These are phyloP conservation scores for Metroxylon sagu DNA, from an alignment of 176 grass and related monocot species.

Conservation along the genomic window DNA sequence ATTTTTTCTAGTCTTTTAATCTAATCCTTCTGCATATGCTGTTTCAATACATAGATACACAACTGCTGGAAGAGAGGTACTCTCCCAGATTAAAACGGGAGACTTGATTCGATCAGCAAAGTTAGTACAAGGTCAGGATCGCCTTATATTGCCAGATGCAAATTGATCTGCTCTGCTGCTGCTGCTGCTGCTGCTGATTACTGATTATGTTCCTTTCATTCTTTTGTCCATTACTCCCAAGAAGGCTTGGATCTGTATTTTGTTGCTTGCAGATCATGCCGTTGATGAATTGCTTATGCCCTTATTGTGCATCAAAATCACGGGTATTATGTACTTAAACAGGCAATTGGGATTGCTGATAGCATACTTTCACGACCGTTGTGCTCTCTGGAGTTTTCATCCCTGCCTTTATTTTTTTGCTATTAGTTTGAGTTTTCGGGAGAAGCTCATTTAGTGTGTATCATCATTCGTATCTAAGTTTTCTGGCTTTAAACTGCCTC, in stretches of 20 bases:
- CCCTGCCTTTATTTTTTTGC: no score
- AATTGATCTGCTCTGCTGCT: slow-evolving; percentile 32
- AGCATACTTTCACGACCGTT: no score
- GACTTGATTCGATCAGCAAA: slow-evolving; percentile 80
- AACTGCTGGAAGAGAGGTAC: slow-evolving; percentile 57
- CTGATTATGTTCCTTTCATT: neutral
- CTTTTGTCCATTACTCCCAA: neutral
- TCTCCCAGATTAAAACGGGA: slow-evolving; percentile 82
- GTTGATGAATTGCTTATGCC: no score
- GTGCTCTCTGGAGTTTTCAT: no score
- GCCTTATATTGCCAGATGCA: slow-evolving; percentile 60
- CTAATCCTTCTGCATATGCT: no score
- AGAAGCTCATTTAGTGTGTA: no score
- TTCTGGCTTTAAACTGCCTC: no score
- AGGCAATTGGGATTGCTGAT: neutral
- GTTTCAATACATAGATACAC: slow-evolving; percentile 51
- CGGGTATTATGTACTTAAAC: slow-evolving; percentile 5
- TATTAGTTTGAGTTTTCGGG: no score
- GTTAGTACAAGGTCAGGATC: slow-evolving; percentile 62
- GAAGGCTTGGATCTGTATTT: neutral
- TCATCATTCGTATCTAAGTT: no score
- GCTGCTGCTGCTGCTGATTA: neutral
- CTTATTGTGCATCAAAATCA: no score
- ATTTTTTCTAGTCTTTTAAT: no score
- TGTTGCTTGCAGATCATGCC: neutral